Conservation (phyloP, 2,329 filamentous ascomycete genomes). For the Diaporthe capsici region DNA sequence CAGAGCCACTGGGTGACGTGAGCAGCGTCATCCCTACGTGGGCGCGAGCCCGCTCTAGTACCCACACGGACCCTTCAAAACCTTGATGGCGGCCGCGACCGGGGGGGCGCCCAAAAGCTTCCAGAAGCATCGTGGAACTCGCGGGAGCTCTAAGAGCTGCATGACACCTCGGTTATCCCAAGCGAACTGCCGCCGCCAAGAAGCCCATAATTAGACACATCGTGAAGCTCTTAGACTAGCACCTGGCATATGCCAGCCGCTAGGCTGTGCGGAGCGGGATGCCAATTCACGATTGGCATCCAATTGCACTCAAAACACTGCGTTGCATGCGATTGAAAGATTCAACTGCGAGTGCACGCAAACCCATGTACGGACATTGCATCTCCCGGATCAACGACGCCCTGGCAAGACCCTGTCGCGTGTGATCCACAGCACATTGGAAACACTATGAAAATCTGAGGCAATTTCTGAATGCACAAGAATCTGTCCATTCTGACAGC, state of each 20-base stretch:
- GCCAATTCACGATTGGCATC: not conserved
- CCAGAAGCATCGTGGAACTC: slow-evolving; percentile 23
- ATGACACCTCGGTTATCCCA: slow-evolving; percentile 12
- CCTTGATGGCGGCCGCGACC: not conserved
- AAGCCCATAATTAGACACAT: not conserved
- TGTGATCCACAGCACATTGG: too few relatives aligned
- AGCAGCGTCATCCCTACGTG: slow-evolving; percentile 16
- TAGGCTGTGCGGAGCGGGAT: not conserved
- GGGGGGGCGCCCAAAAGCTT: not conserved
- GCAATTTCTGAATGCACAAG: too few relatives aligned
- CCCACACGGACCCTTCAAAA: slow-evolving; percentile 16
- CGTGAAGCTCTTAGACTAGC: not conserved
- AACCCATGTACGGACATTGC: not conserved
- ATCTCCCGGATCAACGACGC: too few relatives aligned
- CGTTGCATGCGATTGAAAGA: not conserved
- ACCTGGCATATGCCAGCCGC: not conserved
- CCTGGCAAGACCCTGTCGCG: too few relatives aligned
- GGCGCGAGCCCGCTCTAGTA: not conserved
- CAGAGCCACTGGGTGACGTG: slow-evolving; percentile 11
- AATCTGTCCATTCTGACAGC: not conserved
- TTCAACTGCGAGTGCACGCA: not conserved
- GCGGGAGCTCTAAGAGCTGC: not conserved
- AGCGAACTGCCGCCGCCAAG: slow-evolving; percentile 4
- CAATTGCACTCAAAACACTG: not conserved
- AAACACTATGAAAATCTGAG: too few relatives aligned